Evolutionary conservation across 2,329 filamentous ascomycete genomes (phyloP).

Genomic region (Claviceps sorghi): DNA sequence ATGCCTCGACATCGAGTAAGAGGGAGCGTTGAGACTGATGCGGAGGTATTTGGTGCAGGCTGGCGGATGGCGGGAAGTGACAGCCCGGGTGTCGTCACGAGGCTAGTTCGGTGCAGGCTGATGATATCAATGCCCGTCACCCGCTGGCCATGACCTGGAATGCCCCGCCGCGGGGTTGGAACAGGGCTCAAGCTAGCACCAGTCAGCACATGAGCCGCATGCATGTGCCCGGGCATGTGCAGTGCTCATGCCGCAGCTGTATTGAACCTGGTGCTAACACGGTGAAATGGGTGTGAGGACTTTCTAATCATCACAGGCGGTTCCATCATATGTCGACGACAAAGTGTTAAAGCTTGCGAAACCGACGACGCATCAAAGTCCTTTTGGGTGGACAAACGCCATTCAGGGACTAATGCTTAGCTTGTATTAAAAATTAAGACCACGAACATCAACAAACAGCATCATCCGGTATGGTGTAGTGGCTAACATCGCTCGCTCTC

Average conservation of each 20-base stretch:
- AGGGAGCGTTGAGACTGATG: background rate
- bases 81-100: constrained; percentile 9
- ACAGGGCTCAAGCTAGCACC: background rate
- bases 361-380: too few relatives aligned
- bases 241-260: too few relatives aligned
- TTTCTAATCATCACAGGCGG: too few relatives aligned
- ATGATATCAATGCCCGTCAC: constrained; percentile 3
- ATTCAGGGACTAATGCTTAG: too few relatives aligned
- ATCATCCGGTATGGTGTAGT: constrained; percentile 21
- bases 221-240: background rate
- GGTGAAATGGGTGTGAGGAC: too few relatives aligned
- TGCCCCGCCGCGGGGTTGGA: constrained; percentile 14
- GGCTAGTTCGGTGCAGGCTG: constrained; percentile 7
- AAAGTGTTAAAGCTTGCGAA: too few relatives aligned
- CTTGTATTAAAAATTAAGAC: too few relatives aligned
- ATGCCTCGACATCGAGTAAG: background rate
- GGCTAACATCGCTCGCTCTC: constrained; percentile 24
- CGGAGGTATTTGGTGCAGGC: background rate
- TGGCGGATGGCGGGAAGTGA: constrained; percentile 12
- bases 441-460: too few relatives aligned
- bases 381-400: too few relatives aligned
- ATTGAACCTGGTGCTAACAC: background rate
- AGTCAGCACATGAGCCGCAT: background rate
- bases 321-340: too few relatives aligned
- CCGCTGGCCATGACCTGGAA: background rate